Conservation (phyloP, 2,329 filamentous ascomycete genomes). For the Penicillium sp. region DNA sequence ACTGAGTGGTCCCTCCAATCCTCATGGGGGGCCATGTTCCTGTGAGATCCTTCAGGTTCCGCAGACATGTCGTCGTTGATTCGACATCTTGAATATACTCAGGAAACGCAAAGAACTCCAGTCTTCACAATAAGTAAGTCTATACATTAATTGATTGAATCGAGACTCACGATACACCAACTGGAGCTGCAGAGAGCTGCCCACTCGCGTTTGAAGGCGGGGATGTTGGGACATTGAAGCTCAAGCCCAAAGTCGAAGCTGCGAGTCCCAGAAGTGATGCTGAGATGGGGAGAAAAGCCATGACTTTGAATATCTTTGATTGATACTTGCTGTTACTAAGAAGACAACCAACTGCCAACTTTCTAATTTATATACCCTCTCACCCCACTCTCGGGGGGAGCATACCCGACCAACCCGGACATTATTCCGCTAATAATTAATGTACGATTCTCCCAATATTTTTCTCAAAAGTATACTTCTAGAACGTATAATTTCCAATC, state of each 20-base stretch:
- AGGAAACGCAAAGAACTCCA: constrained; percentile 59
- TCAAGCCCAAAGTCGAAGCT: constrained; percentile 22
- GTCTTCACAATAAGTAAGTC: constrained; percentile 30
- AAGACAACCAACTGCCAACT: no score
- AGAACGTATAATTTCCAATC: no score
- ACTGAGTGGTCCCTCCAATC: constrained; percentile 60
- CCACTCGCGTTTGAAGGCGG: constrained; percentile 32
- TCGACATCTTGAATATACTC: constrained; percentile 54
- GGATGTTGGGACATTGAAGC: constrained; percentile 37
- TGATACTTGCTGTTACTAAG: no score
- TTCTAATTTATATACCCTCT: no score
- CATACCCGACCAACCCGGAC: no score
- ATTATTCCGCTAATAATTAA: no score
- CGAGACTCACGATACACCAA: constrained; percentile 47
- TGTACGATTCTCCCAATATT: no score
- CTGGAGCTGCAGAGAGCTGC: constrained; percentile 42
- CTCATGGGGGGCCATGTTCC: constrained; percentile 55
- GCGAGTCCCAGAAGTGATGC: neutral
- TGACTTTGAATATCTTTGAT: no score
- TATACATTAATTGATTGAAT: no score
- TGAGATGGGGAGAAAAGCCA: neutral
- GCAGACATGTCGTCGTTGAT: constrained; percentile 51
- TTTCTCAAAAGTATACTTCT: no score
- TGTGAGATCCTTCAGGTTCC: constrained; percentile 51
- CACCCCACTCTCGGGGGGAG: no score